A percentile compares a stretch with the other conserved stretches of the same genome.
Conservation (phyloP, 768 basidiomycete species). For the Chalciporus chontae region DNA sequence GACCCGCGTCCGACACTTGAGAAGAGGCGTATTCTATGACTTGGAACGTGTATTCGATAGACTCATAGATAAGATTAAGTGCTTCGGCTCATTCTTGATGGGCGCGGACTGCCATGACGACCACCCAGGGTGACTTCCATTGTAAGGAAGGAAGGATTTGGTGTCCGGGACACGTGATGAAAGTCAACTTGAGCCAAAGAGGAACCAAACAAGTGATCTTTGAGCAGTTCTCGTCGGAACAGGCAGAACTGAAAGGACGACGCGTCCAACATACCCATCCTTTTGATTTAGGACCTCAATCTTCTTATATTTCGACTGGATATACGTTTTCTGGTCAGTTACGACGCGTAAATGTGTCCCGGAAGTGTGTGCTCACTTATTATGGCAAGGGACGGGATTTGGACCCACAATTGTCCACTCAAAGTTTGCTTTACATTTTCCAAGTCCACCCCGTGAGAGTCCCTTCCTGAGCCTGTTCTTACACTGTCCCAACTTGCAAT, state of each 20-base stretch:
- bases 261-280: slow-evolving; percentile 4
- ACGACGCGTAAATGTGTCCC: background rate
- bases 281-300: slow-evolving; percentile 15
- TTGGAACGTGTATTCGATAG: background rate
- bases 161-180: slow-evolving; percentile 29
- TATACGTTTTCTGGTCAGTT: slow-evolving; percentile 14
- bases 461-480: slow-evolving; percentile 9
- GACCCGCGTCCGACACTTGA: slow-evolving; percentile 21
- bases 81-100: background rate
- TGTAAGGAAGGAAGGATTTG: background rate
- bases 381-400: slow-evolving; percentile 35
- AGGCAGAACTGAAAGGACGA: slow-evolving; percentile 16
- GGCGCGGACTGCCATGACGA: background rate
- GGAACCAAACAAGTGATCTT: slow-evolving; percentile 34
- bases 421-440: slow-evolving; percentile 37
- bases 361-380: slow-evolving; percentile 20
- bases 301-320: slow-evolving; percentile 2
- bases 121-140: background rate
- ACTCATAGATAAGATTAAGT: background rate
- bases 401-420: slow-evolving; percentile 55
- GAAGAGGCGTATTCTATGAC: slow-evolving; percentile 17
- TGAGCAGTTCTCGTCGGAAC: slow-evolving; percentile 20
- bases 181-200: slow-evolving; percentile 54
- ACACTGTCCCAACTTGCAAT: background rate
- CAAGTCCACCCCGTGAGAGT: slow-evolving; percentile 19